Conservation (phyloP, 2,329 filamentous ascomycete genomes). For the Cucurbitaria berberidis region DNA sequence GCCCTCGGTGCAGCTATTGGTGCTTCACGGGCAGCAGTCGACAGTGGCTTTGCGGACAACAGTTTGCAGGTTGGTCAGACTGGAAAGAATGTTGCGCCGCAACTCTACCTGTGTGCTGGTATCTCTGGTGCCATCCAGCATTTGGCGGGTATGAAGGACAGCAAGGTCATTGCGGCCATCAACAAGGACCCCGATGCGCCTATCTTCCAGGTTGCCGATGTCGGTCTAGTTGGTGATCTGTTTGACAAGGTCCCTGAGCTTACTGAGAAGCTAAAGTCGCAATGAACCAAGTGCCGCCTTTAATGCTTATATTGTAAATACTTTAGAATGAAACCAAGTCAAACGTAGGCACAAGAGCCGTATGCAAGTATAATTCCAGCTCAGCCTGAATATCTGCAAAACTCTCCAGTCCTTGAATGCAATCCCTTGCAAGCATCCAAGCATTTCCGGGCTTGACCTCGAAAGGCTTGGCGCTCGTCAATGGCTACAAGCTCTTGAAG, state of each 20-base stretch:
- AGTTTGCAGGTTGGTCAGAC: slow-evolving; percentile 98
- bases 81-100: slow-evolving; percentile 95
- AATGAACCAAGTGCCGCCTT: slow-evolving; percentile 19
- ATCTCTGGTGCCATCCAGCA: slow-evolving; percentile 98
- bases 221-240: slow-evolving; percentile 91
- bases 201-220: slow-evolving; percentile 97
- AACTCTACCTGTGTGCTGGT: slow-evolving; percentile 92
- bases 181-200: slow-evolving; percentile 98
- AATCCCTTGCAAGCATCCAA: neutral
- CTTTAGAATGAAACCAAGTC: neutral
- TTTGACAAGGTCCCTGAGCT: slow-evolving; percentile 96
- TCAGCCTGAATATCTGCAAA: neutral
- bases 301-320: neutral
- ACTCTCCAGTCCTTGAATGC: neutral
- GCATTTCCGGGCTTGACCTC: neutral
- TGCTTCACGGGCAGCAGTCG: slow-evolving; percentile 91
- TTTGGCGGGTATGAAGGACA: slow-evolving; percentile 99
- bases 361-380: neutral
- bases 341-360: neutral
- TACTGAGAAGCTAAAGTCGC: slow-evolving; percentile 85
- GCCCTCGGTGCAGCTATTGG: slow-evolving; percentile 93
- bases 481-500: neutral
- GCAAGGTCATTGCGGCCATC: slow-evolving; percentile 98
- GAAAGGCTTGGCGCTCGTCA: slow-evolving; percentile 18
- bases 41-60: slow-evolving; percentile 98